Conservation (phyloP, 2,329 filamentous ascomycete species). For the Stagonosporopsis cucurbitacearum region DNA sequence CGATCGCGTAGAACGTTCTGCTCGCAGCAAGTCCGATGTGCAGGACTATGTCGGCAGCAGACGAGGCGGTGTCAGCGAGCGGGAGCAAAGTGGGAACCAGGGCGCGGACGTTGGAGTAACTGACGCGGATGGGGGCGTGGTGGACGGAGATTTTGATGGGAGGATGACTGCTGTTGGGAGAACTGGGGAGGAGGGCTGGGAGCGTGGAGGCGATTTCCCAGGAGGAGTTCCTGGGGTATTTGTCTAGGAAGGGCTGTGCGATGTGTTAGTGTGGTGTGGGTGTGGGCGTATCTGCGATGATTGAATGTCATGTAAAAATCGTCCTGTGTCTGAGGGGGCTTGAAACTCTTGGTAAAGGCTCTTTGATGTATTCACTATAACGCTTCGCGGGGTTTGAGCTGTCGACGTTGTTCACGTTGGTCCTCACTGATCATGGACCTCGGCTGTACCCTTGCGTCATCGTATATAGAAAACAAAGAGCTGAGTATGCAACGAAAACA, state of each 20-base stretch:
- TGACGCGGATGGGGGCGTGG: constrained; percentile 44
- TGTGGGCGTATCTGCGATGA: too few species aligned
- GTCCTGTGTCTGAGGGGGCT: neutral
- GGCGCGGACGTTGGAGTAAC: constrained; percentile 39
- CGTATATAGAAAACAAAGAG: neutral
- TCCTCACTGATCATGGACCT: neutral
- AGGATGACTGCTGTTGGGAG: constrained; percentile 25
- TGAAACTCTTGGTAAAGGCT: neutral
- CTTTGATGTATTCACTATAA: neutral
- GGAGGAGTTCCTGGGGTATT: constrained; percentile 43
- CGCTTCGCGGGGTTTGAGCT: neutral
- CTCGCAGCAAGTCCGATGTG: constrained; percentile 50
- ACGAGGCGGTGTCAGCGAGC: constrained; percentile 24
- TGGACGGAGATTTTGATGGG: constrained; percentile 47
- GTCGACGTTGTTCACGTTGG: neutral
- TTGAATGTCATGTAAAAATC: neutral
- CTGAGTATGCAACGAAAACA: neutral
- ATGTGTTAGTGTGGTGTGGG: constrained; percentile 17
- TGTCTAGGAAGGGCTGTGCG: constrained; percentile 41
- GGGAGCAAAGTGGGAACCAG: constrained; percentile 40
- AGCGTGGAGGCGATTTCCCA: constrained; percentile 49
- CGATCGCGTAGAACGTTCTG: constrained; percentile 46
- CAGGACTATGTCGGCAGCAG: constrained; percentile 41
- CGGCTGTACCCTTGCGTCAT: neutral
- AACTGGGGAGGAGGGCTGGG: constrained; percentile 42